phyloP scores from a whole-genome alignment of 1,139 yeast genomes.

The Kurtzmaniella quercitrusa region DNA sequence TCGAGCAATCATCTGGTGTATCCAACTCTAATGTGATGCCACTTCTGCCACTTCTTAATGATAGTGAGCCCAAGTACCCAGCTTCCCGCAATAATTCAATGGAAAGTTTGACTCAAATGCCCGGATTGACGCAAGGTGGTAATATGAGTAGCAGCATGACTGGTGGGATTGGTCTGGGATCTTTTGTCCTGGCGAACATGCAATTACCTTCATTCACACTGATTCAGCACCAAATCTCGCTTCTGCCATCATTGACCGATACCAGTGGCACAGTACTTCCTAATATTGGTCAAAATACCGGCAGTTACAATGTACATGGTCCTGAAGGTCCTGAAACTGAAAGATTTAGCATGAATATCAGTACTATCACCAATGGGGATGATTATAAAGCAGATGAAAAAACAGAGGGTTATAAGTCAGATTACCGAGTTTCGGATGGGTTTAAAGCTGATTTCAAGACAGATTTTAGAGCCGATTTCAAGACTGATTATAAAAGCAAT shows the following conservation, averaged over 20 bases:
- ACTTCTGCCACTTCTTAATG: conserved; percentile 35
- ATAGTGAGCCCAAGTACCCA: conserved; percentile 24
- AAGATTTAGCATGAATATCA: neutral
- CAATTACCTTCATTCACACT: conserved; percentile 37
- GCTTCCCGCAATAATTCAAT: conserved; percentile 11
- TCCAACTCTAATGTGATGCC: conserved; percentile 26
- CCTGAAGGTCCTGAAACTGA: neutral
- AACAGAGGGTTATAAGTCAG: neutral
- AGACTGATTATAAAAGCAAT: neutral
- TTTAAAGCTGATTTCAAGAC: neutral
- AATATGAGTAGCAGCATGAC: conserved; percentile 4
- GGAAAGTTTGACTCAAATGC: conserved; percentile 17
- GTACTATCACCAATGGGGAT: neutral
- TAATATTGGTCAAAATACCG: neutral
- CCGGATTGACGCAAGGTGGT: conserved; percentile 12
- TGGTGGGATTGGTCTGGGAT: conserved; percentile 3
- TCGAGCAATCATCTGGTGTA: conserved; percentile 10
- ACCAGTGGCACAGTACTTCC: conserved; percentile 1
- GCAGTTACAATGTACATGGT: neutral
- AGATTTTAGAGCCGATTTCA: neutral
- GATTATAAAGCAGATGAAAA: neutral
- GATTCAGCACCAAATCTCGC: conserved; percentile 31
- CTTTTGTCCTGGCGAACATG: conserved; percentile 23
- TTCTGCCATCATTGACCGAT: conserved; percentile 16
- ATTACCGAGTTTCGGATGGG: neutral